Evolutionary conservation across 2,329 filamentous ascomycete genomes (phyloP).

Genomic region (Penicillium olsonii): DNA sequence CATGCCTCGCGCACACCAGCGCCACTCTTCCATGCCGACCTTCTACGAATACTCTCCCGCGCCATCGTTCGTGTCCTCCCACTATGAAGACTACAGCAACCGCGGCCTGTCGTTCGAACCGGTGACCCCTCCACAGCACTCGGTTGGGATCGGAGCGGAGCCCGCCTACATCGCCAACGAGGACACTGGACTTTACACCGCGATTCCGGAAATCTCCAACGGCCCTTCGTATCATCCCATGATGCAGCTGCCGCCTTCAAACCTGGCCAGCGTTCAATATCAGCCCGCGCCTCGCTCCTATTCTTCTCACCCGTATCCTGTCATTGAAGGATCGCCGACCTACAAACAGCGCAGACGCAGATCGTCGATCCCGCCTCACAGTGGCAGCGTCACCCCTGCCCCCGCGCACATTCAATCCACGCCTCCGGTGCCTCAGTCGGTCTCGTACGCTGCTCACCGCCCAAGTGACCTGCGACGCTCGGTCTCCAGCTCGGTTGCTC

Average conservation of each 20-base stretch:
- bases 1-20: conserved; percentile 78
- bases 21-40: conserved; percentile 97
- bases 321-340: conserved; percentile 95
- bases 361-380: conserved; percentile 84
- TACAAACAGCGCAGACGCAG: conserved; percentile 96
- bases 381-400: conserved; percentile 66
- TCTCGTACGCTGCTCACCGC: conserved; percentile 66
- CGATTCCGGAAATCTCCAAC: conserved; percentile 81
- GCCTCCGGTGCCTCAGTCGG: conserved; percentile 36
- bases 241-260: conserved; percentile 86
- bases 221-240: conserved; percentile 80
- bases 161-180: conserved; percentile 98
- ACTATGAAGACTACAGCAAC: conserved; percentile 97
- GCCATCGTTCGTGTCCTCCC: conserved; percentile 96
- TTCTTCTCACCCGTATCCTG: conserved; percentile 83
- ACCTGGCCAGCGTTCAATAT: conserved; percentile 78
- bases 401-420: conserved; percentile 51
- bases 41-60: conserved; percentile 98
- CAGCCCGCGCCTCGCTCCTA: conserved; percentile 66
- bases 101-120: conserved; percentile 95
- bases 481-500: conserved; percentile 82
- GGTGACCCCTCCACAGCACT: conserved; percentile 91
- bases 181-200: conserved; percentile 93
- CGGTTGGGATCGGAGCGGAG: conserved; percentile 76
- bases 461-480: conserved; percentile 91